Evolutionary conservation across 495 filamentous ascomycete genomes (phyloP).

Genomic region (Trichoderma parareesei): DNA sequence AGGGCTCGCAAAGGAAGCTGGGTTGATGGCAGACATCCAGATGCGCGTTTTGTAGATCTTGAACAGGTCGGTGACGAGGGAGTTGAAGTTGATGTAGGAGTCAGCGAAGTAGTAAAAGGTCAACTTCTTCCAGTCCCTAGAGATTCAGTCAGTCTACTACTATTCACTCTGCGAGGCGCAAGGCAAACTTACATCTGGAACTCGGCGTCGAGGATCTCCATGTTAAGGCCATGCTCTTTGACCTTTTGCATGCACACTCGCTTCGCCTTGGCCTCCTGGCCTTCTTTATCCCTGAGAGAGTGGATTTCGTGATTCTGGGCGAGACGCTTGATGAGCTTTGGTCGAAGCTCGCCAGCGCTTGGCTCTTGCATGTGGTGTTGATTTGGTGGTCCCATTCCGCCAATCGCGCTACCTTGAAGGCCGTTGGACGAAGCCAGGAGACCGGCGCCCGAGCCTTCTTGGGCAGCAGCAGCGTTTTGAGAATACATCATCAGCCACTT

Average conservation of each 20-base stretch:
- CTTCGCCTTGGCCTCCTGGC: constrained; percentile 95
- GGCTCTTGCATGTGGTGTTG: constrained; percentile 68
- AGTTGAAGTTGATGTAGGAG: constrained; percentile 97
- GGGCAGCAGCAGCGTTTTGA: constrained; percentile 55
- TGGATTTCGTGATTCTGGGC: constrained; percentile 86
- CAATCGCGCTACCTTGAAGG: constrained; percentile 57
- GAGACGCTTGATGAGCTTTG: constrained; percentile 90
- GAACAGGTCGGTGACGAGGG: constrained; percentile 92
- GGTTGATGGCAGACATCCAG: constrained; percentile 99
- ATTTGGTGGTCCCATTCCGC: constrained; percentile 64
- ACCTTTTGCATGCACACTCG: constrained; percentile 94
- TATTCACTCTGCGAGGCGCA: not conserved
- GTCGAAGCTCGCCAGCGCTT: constrained; percentile 70
- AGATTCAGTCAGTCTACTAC: not conserved
- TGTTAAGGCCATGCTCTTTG: constrained; percentile 83
- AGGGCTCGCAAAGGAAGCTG: constrained; percentile 90
- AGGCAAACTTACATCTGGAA: constrained; percentile 78
- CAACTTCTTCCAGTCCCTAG: constrained; percentile 97
- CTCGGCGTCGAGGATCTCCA: constrained; percentile 99
- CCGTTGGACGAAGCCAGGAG: constrained; percentile 51
- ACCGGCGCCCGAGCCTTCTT: constrained; percentile 43
- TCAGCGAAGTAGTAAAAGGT: constrained; percentile 99
- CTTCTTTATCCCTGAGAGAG: constrained; percentile 86
- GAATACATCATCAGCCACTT: constrained; percentile 98
- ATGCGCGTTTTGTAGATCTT: constrained; percentile 98